Evolutionary conservation across 2,329 filamentous ascomycete genomes (phyloP).

Genomic region (Mycosphaerella sp.): DNA sequence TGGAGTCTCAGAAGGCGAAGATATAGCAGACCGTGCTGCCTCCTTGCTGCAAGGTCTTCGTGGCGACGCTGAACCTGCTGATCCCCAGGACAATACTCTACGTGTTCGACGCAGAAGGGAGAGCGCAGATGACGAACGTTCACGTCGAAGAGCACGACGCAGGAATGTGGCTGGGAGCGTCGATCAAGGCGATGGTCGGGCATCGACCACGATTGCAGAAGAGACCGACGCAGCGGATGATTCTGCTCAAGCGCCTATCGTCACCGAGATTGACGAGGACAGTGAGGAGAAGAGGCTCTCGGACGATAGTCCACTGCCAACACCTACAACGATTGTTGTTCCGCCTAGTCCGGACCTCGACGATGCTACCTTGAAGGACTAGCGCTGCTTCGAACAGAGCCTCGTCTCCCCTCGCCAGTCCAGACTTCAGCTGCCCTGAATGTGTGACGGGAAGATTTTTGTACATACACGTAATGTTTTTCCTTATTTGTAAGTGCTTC

Average conservation of each 20-base stretch:
- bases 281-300: not conserved
- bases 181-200: conserved; percentile 23
- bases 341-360: conserved; percentile 12
- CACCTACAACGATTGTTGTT: conserved; percentile 13
- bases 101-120: conserved; percentile 61
- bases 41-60: conserved; percentile 78
- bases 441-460: not conserved
- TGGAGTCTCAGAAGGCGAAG: conserved; percentile 50
- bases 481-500: not conserved
- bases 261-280: conserved; percentile 3
- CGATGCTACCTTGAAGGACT: conserved; percentile 5
- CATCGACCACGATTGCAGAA: conserved; percentile 35
- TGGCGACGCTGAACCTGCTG: conserved; percentile 46
- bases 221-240: conserved; percentile 19
- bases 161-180: conserved; percentile 30
- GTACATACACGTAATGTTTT: conserved; percentile 12
- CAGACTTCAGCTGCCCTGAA: conserved; percentile 1
- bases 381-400: not conserved
- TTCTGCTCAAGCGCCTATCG: conserved; percentile 5
- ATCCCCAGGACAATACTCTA: conserved; percentile 33
- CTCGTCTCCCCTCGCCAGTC: not conserved
- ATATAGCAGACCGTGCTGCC: conserved; percentile 79
- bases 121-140: conserved; percentile 72
- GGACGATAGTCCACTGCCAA: not conserved
- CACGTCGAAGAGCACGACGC: conserved; percentile 56